These are phyloP conservation scores for Tolypocladium ovalisporum DNA, from an alignment of 2,329 filamentous ascomycete species.

Conservation along the genomic window DNA sequence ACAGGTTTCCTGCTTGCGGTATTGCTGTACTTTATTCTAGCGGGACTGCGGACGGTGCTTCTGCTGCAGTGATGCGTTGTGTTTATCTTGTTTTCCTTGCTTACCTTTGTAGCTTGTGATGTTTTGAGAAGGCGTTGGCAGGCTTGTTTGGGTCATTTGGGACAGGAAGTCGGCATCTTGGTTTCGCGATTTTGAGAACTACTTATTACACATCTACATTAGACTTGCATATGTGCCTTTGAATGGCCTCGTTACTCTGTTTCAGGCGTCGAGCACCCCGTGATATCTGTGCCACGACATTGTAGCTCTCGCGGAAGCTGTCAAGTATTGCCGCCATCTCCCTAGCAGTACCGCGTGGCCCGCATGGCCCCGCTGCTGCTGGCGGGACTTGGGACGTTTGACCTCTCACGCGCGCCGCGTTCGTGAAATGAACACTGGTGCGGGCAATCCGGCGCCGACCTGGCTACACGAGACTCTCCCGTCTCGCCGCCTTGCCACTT, in stretches of 20 bases:
- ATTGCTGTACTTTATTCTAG: conserved; percentile 13
- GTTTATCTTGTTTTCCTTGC: neutral
- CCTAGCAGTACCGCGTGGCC: neutral
- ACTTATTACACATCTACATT: neutral
- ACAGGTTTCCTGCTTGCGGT: conserved; percentile 20
- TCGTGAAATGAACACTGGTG: neutral
- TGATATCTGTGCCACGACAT: neutral
- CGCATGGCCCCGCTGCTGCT: neutral
- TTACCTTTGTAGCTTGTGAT: neutral
- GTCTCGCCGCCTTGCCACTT: neutral
- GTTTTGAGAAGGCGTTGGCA: neutral
- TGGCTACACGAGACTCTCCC: neutral
- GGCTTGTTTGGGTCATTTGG: neutral
- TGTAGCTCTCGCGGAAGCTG: neutral
- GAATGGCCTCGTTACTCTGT: neutral
- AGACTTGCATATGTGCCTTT: neutral
- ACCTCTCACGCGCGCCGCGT: neutral
- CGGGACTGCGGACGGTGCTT: conserved; percentile 3
- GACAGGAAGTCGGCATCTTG: neutral
- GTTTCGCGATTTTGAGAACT: neutral
- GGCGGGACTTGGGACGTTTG: neutral
- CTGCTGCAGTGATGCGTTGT: neutral
- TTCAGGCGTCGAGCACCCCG: neutral
- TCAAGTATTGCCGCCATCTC: neutral
- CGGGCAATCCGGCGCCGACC: neutral